A percentile compares a stretch with the other conserved stretches of the same genome.
Evolutionary conservation across 805 yeast genomes (phyloP).

Genomic region (Wickerhamomyces queroliae): DNA sequence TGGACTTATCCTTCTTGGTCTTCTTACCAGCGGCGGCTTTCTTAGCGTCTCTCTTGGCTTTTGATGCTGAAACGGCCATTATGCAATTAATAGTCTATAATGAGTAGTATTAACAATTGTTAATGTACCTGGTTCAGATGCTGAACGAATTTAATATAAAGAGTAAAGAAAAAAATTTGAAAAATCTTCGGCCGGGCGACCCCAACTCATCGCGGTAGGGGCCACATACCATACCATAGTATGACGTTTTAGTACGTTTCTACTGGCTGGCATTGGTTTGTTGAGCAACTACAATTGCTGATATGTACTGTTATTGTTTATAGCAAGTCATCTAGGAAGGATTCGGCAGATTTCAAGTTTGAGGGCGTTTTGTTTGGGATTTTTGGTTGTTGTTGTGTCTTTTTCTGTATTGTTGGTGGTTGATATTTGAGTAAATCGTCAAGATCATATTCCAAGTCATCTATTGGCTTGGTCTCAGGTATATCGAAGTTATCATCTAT

Average conservation of each 20-base stretch:
- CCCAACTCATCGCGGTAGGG: background rate
- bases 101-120: too few relatives aligned
- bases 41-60: conserved; percentile 98
- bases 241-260: background rate
- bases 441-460: background rate
- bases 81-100: background rate
- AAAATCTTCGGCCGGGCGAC: too few relatives aligned
- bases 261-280: background rate
- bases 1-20: conserved; percentile 50
- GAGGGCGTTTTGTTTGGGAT: conserved; percentile 13
- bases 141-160: too few relatives aligned
- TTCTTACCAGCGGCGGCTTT: conserved; percentile 79
- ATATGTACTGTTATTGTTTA: background rate
- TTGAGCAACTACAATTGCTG: background rate
- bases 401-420: background rate
- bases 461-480: background rate
- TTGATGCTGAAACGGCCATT: conserved; percentile 65
- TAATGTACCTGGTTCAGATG: too few relatives aligned
- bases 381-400: background rate
- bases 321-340: conserved; percentile 18
- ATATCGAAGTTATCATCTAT: conserved; percentile 4
- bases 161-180: too few relatives aligned
- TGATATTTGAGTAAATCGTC: background rate
- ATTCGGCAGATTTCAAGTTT: conserved; percentile 14
- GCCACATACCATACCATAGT: too few relatives aligned